phyloP scores from a whole-genome alignment of 2,329 filamentous ascomycete species.

The Claviceps digitariae region DNA sequence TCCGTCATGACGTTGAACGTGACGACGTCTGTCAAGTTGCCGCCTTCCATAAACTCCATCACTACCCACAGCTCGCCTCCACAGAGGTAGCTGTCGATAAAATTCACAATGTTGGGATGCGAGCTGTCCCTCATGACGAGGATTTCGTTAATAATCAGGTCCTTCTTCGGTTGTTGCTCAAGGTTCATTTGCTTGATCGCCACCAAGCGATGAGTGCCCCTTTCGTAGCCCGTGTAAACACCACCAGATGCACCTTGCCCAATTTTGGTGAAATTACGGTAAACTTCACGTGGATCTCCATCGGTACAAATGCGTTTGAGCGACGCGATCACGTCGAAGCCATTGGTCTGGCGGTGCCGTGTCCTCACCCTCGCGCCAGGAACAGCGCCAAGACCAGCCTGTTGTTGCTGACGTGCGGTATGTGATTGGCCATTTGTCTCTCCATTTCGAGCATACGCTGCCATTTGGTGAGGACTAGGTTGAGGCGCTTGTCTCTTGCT shows the following conservation, averaged over 20 bases:
- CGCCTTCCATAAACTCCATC: conserved; percentile 99
- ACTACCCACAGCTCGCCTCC: conserved; percentile 92
- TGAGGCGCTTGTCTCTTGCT: conserved; percentile 50
- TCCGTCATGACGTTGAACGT: conserved; percentile 99
- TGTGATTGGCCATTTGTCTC: conserved; percentile 20
- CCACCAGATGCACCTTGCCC: conserved; percentile 94
- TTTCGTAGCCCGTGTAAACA: conserved; percentile 83
- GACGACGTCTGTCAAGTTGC: conserved; percentile 92
- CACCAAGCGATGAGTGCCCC: conserved; percentile 71
- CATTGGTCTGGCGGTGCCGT: conserved; percentile 64
- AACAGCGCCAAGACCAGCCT: conserved; percentile 21
- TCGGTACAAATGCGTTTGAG: conserved; percentile 83
- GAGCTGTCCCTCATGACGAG: conserved; percentile 98
- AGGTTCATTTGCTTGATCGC: conserved; percentile 99
- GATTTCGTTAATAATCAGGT: conserved; percentile 98
- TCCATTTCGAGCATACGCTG: conserved; percentile 16
- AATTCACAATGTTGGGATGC: conserved; percentile 98
- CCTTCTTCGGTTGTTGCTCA: conserved; percentile 97
- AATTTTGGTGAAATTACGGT: conserved; percentile 82
- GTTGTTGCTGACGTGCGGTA: conserved; percentile 23
- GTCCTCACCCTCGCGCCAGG: conserved; percentile 58
- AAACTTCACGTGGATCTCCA: conserved; percentile 78
- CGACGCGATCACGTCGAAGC: conserved; percentile 67
- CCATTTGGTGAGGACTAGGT: conserved; percentile 11
- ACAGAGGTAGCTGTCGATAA: conserved; percentile 91